phyloP scores from a whole-genome alignment of 1,284 basidiomycete genomes.

The Trichosporon sp. region DNA sequence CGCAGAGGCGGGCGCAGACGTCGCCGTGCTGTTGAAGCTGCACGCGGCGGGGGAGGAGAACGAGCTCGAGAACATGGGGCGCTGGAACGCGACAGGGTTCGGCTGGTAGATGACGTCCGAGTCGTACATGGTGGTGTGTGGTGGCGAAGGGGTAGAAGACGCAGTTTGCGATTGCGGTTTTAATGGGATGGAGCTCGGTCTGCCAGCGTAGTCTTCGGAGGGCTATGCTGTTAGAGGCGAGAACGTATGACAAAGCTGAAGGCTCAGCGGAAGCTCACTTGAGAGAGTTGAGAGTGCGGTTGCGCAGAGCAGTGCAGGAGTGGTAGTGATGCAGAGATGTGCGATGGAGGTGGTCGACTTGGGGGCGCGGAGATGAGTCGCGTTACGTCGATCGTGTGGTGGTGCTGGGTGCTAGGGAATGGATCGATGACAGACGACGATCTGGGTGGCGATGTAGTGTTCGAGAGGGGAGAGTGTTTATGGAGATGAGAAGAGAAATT shows the following conservation, averaged over 20 bases:
- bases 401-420: background rate
- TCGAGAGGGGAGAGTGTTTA: background rate
- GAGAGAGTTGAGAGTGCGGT: background rate
- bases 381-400: constrained; percentile 2
- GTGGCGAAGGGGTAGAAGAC: constrained; percentile 13
- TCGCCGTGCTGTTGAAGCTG: background rate
- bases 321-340: constrained; percentile 1
- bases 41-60: constrained; percentile 27
- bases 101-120: constrained; percentile 28
- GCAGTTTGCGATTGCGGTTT: background rate
- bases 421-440: background rate
- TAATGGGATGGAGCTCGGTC: background rate
- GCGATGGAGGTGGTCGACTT: background rate
- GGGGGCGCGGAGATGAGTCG: background rate
- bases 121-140: constrained; percentile 23
- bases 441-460: constrained; percentile 7
- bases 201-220: background rate
- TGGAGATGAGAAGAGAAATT: constrained; percentile 4
- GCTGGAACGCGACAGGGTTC: constrained; percentile 27
- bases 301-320: constrained; percentile 3
- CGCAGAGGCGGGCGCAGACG: constrained; percentile 20
- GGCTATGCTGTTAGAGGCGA: background rate
- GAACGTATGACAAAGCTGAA: background rate
- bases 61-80: constrained; percentile 25
- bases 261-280: background rate